Evolutionary conservation across 2,329 filamentous ascomycete genomes (phyloP).

Genomic region (Lasiodiplodia gonubiensis): DNA sequence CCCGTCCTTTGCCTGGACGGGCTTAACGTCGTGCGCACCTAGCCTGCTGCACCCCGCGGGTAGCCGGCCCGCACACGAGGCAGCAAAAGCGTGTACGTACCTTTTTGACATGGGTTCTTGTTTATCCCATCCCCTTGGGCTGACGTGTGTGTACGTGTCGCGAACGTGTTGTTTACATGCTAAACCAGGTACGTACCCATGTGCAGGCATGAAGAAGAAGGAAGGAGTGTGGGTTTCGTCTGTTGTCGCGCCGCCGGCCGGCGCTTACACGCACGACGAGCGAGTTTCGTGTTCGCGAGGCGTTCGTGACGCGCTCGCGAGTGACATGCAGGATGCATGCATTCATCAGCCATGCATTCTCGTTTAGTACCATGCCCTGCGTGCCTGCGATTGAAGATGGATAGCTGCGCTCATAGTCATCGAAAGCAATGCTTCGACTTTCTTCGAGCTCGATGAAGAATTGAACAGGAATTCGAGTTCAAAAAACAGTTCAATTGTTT

Average conservation of each 20-base stretch:
- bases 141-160: too few relatives aligned
- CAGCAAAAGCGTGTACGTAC: too few relatives aligned
- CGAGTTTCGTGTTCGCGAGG: slow-evolving; percentile 13
- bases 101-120: too few relatives aligned
- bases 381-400: neutral
- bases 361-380: neutral
- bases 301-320: slow-evolving; percentile 22
- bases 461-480: neutral
- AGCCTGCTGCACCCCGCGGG: neutral
- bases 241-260: neutral
- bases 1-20: neutral
- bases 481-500: neutral
- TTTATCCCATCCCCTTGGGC: too few relatives aligned
- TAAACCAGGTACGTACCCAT: too few relatives aligned
- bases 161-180: too few relatives aligned
- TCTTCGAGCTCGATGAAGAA: neutral
- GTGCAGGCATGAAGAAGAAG: too few relatives aligned
- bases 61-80: neutral
- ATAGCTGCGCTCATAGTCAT: too few relatives aligned
- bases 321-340: neutral
- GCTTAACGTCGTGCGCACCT: neutral
- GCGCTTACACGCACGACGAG: neutral
- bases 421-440: neutral
- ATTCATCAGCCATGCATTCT: neutral
- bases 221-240: neutral